Evolutionary conservation across 306 rosid species (phyloP).

Genomic region (Gastrolobium bilobum): DNA sequence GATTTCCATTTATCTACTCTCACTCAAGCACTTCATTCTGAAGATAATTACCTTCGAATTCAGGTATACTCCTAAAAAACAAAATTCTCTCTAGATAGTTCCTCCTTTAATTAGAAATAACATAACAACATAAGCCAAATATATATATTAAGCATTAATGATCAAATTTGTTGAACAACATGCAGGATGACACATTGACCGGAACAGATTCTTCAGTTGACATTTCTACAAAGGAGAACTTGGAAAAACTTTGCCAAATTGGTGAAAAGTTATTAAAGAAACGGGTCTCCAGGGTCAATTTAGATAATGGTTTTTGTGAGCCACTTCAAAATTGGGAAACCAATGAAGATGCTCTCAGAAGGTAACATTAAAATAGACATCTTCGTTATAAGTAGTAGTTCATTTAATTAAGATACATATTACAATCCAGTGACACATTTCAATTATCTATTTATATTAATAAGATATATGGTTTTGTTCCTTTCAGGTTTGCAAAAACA

Average conservation of each 20-base stretch:
- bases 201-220: conserved; percentile 55
- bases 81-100: too few relatives aligned
- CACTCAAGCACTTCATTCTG: conserved; percentile 56
- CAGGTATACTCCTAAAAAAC: conserved; percentile 42
- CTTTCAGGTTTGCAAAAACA: conserved; percentile 56
- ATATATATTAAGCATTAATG: neutral
- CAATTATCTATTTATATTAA: neutral
- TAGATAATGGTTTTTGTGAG: conserved; percentile 52
- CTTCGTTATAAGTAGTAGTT: neutral
- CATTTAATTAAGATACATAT: neutral
- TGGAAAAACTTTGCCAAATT: conserved; percentile 45
- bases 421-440: neutral
- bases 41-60: conserved; percentile 56
- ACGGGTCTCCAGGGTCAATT: conserved; percentile 56
- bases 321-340: conserved; percentile 46
- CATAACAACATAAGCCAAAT: neutral
- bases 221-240: conserved; percentile 50
- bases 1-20: conserved; percentile 56
- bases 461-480: neutral
- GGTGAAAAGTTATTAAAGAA: conserved; percentile 52
- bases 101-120: too few relatives aligned
- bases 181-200: conserved; percentile 59
- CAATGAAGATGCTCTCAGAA: conserved; percentile 59
- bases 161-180: conserved; percentile 19
- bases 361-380: conserved; percentile 33